Percentiles rank a stretch among this genome's conserved stretches.
Evolutionary conservation across 1,284 basidiomycete genomes (phyloP).

Genomic region (Fistulina hepatica): DNA sequence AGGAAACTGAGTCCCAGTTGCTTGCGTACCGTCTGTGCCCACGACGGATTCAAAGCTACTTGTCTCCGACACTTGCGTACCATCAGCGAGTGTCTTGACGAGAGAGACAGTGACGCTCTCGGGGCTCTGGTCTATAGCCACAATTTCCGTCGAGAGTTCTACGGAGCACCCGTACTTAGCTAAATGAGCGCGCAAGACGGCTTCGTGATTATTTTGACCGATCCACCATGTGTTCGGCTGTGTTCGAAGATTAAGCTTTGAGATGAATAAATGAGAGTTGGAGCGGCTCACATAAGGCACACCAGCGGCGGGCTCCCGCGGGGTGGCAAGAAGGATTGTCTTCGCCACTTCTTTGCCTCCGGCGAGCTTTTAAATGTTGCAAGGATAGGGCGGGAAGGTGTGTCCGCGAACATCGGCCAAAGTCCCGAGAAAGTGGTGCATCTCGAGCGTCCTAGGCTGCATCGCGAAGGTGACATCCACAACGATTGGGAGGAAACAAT

Average conservation of each 20-base stretch:
- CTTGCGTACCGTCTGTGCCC: conserved; percentile 17
- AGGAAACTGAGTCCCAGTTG: conserved; percentile 16
- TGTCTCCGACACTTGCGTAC: conserved; percentile 11
- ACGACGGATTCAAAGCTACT: conserved; percentile 14
- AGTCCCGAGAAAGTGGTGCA: conserved; percentile 8
- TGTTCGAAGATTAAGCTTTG: neutral
- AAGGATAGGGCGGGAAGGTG: neutral
- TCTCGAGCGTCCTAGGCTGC: conserved; percentile 9
- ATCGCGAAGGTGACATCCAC: neutral
- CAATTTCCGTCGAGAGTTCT: conserved; percentile 29
- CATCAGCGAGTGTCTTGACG: conserved; percentile 3
- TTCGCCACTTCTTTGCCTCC: conserved; percentile 1
- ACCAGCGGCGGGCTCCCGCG: conserved; percentile 8
- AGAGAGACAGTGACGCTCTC: conserved; percentile 10
- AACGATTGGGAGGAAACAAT: neutral
- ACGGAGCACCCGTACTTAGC: conserved; percentile 23
- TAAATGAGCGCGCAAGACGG: conserved; percentile 25
- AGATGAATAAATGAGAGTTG: neutral
- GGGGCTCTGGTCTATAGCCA: conserved; percentile 21
- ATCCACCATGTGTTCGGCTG: conserved; percentile 25
- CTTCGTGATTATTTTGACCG: conserved; percentile 29
- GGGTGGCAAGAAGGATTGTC: neutral
- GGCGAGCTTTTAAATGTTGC: neutral
- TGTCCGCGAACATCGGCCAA: conserved; percentile 1
- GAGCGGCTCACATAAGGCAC: conserved; percentile 11